Evolutionary conservation across 768 basidiomycete species (phyloP).

Genomic region (Boletus rubropictus): DNA sequence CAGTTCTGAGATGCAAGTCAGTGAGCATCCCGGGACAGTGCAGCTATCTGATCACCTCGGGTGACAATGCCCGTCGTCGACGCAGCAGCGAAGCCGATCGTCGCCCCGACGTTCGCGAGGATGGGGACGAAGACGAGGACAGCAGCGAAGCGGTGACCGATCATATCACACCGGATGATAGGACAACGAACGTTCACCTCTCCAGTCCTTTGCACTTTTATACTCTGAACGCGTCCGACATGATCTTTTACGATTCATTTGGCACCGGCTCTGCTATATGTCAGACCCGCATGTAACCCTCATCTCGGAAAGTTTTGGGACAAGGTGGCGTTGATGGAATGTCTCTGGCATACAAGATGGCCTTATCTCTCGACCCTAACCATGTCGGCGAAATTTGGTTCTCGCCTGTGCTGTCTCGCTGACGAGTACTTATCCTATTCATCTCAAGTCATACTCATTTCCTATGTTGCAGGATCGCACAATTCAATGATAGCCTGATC

Average conservation of each 20-base stretch:
- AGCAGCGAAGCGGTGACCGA: neutral
- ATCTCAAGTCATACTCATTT: too few species aligned
- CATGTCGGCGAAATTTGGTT: too few species aligned
- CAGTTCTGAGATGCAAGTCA: neutral
- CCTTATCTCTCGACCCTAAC: too few species aligned
- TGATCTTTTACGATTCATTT: neutral
- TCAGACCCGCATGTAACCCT: too few species aligned
- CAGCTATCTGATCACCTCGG: neutral
- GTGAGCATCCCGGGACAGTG: neutral
- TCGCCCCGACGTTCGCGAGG: neutral
- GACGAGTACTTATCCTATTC: too few species aligned
- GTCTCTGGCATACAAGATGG: too few species aligned
- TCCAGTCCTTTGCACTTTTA: neutral
- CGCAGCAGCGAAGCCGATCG: neutral
- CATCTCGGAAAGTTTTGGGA: too few species aligned
- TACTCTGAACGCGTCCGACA: neutral
- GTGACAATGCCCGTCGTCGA: neutral
- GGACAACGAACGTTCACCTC: too few species aligned
- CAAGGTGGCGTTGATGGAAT: too few species aligned
- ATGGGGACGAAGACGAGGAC: neutral
- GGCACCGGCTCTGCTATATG: neutral
- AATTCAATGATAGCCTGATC: too few species aligned
- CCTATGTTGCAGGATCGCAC: too few species aligned
- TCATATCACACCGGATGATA: neutral
- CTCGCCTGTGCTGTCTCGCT: too few species aligned